Conservation (phyloP, 495 filamentous ascomycete species). For the Neurospora sp. region DNA sequence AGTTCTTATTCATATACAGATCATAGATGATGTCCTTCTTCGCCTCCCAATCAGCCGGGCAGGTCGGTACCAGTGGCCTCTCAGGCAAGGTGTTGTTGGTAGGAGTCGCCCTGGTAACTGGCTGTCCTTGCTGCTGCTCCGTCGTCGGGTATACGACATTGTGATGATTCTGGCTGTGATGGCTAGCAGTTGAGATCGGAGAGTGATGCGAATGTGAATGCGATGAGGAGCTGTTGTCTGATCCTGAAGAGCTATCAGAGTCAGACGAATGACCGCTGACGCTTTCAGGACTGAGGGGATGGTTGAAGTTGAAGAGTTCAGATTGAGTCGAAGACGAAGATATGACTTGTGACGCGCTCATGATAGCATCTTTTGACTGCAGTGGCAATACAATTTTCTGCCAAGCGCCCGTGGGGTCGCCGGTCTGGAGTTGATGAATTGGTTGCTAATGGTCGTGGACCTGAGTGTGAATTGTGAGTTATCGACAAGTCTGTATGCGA, state of each 20-base stretch:
- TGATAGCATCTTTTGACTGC: background rate
- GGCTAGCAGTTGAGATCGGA: background rate
- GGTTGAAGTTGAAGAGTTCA: background rate
- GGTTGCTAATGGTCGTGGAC: background rate
- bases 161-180: background rate
- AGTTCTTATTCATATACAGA: slow-evolving; percentile 24
- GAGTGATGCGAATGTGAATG: background rate
- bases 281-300: background rate
- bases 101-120: background rate
- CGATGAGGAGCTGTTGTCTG: background rate
- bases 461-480: background rate
- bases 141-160: background rate
- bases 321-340: background rate
- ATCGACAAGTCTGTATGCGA: background rate
- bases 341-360: background rate
- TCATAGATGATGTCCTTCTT: slow-evolving; percentile 19
- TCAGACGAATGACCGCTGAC: background rate
- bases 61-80: slow-evolving; percentile 21
- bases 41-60: slow-evolving; percentile 21
- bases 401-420: background rate
- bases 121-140: background rate
- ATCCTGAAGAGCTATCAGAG: background rate
- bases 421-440: background rate
- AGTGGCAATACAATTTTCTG: background rate
- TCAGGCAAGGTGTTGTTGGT: background rate